Base-by-base conservation (phyloP, 768 basidiomycete species). In the Amyloporia xantha region DNA sequence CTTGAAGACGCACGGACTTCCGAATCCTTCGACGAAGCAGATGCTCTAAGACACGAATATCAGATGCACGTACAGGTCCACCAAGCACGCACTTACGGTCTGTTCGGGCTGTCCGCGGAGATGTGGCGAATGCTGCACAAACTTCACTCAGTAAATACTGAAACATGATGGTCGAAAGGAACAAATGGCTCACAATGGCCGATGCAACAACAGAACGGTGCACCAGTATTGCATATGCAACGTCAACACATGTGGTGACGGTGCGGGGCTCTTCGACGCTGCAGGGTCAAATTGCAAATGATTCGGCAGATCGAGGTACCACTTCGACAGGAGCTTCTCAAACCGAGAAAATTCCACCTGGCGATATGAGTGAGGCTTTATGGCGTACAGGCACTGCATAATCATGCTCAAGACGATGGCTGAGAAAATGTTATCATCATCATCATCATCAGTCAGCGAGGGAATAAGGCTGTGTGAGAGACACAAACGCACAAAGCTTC, bases 221-320 rank as follows among this genome's bases (percentile, higher is more conserved):
- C 84, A 86, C 88, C 88, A 91, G 59, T 89, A 90, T 58, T 87
- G 84, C 86, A 90, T 84, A 59, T 90, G 87, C 43, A 91, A 67
- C 35, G 83, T 84, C 48, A 90, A 66, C 21, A 86, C 66, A 54
- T 86, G 81, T 3, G 86, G 85, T 1, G 74, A 74, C 5, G 77
- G 77, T 17, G 70, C 61, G 13, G 65, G 61, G 17, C 65, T 64
- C 61, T 66, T 77, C 49, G 63, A 61, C 12, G 72, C 66, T 13
- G 71, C 74, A 21, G 76, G 67, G 52, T 86, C 83, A 56, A 78
- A 79, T 33, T 82, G 77, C 25, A 91, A 66, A 59, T 87, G 78
- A 36, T 78, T 76, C 0, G 84, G 81, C 2, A 91, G 74, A 26
- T 81, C 79, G 28, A 84, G 64, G 59, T 83, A 82, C 87, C 87